Percentiles rank a stretch among this genome's conserved stretches.
Evolutionary conservation across 2,329 filamentous ascomycete genomes (phyloP).

Genomic region (Arthrobotrys conoides): DNA sequence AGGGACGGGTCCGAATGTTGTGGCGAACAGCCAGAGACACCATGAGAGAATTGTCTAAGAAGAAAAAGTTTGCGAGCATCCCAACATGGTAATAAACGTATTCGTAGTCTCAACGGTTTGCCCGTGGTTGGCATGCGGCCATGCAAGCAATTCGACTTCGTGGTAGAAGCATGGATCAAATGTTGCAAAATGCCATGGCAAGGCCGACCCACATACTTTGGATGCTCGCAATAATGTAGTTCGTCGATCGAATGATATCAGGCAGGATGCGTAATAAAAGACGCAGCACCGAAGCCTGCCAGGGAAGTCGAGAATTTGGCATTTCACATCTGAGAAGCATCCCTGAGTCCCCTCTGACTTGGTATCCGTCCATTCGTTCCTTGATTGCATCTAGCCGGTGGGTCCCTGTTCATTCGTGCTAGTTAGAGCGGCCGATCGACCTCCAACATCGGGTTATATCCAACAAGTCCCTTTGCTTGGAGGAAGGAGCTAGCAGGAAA

Average conservation of each 20-base stretch:
- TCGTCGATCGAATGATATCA: constrained; percentile 30
- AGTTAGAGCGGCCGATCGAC: constrained; percentile 38
- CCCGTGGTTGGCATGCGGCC: background rate
- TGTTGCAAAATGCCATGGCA: constrained; percentile 16
- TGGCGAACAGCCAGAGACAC: constrained; percentile 48
- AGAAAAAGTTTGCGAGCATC: constrained; percentile 36
- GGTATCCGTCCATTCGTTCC: constrained; percentile 30
- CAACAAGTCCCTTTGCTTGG: constrained; percentile 46
- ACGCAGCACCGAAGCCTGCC: constrained; percentile 29
- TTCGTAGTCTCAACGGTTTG: constrained; percentile 9
- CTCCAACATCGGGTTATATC: constrained; percentile 34
- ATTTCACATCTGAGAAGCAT: constrained; percentile 27
- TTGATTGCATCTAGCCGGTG: constrained; percentile 30
- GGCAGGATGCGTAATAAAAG: constrained; percentile 52
- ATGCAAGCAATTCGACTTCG: constrained; percentile 2
- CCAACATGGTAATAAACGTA: background rate
- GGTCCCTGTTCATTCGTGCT: constrained; percentile 20
- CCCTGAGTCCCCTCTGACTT: constrained; percentile 34
- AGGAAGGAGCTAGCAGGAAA: constrained; percentile 27
- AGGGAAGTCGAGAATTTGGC: constrained; percentile 24
- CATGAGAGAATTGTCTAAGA: constrained; percentile 20
- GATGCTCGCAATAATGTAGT: constrained; percentile 27
- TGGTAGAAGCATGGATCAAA: constrained; percentile 18
- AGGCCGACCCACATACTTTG: constrained; percentile 22
- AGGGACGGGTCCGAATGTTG: constrained; percentile 38